Conservation (phyloP, 495 filamentous ascomycete genomes). For the Oleoguttula mirabilis region DNA sequence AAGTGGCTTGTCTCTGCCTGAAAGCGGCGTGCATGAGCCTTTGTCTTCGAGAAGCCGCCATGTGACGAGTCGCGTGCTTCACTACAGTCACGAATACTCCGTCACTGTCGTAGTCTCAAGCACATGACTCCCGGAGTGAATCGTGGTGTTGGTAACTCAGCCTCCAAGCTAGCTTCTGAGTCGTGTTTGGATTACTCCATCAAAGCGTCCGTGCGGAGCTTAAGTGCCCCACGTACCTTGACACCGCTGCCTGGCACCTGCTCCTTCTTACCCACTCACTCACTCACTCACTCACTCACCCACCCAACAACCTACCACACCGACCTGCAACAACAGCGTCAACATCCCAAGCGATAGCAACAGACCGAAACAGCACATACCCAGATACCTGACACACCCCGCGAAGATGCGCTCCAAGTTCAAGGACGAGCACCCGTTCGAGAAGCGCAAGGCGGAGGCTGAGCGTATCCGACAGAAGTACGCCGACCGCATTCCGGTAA, state of each 20-base stretch:
- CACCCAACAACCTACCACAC: constrained; percentile 1
- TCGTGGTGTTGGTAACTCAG: no score
- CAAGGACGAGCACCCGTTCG: constrained; percentile 99
- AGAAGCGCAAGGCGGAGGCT: constrained; percentile 98
- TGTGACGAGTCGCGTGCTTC: no score
- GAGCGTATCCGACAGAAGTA: constrained; percentile 99
- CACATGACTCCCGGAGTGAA: no score
- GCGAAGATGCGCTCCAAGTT: constrained; percentile 90
- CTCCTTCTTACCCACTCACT: neutral
- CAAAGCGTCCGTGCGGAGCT: no score
- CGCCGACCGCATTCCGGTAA: constrained; percentile 93
- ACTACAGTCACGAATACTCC: no score
- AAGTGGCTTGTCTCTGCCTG: no score
- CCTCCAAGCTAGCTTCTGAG: no score
- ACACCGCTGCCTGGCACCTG: constrained; percentile 3
- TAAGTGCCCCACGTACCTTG: no score
- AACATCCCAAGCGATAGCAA: neutral
- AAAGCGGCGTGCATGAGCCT: no score
- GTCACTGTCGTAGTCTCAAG: no score
- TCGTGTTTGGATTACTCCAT: no score
- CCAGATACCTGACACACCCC: neutral
- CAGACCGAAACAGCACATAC: neutral
- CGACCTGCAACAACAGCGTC: neutral
- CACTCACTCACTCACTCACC: neutral
- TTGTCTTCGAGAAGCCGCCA: no score